These are phyloP conservation scores for Salix suchowensis DNA, from an alignment of 345 rosid species.

Conservation along the genomic window DNA sequence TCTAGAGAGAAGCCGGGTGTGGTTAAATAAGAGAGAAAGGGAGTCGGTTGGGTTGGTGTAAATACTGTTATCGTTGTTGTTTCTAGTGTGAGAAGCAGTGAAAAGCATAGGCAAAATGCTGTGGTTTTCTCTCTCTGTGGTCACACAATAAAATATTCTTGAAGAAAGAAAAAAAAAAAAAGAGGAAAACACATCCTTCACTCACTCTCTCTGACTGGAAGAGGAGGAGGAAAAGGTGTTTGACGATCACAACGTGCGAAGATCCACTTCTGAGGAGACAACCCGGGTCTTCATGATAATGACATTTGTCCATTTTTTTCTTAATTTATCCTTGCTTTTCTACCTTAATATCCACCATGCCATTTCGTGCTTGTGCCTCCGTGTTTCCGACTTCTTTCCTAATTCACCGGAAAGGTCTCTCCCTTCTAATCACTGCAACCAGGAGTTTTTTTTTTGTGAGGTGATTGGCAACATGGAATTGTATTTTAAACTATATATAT, in stretches of 20 bases:
- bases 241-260: constrained; percentile 51
- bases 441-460: not conserved
- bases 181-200: not conserved
- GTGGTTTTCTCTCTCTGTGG: constrained; percentile 8
- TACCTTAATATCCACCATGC: constrained; percentile 10
- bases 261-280: constrained; percentile 57
- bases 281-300: constrained; percentile 33
- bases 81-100: constrained; percentile 12
- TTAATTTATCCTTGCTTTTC: not conserved
- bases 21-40: not conserved
- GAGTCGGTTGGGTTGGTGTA: constrained; percentile 26
- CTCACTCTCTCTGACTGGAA: not conserved
- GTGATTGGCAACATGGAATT: too few species aligned
- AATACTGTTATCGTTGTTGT: constrained; percentile 6
- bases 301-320: constrained; percentile 18
- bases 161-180: not conserved
- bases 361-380: not conserved
- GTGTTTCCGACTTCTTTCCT: not conserved
- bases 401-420: not conserved
- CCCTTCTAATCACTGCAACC: not conserved
- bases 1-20: not conserved
- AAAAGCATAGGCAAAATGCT: constrained; percentile 20
- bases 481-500: too few species aligned
- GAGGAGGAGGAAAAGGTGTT: not conserved
- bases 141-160: not conserved